Base-by-base conservation (phyloP, 148 eudicot genomes). In the Vaccinium darrowii region DNA sequence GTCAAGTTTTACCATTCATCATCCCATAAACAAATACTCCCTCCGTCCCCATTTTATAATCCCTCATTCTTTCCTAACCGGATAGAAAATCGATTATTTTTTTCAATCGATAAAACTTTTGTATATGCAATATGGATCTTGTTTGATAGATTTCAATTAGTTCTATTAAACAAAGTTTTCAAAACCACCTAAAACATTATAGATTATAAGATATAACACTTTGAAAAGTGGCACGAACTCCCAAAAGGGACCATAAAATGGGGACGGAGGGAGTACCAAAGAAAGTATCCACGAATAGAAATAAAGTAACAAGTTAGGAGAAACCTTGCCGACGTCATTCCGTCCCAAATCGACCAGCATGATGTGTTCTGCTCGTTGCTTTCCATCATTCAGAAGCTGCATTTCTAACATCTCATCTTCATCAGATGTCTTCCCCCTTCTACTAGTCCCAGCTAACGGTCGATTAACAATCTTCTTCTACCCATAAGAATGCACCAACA, bases 251-350 rank as follows among this genome's bases (percentile, higher is more conserved):
- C 39, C 0, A 36, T 36, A 36, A 36, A 36, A 36, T 36, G 39
- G 39, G 39, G 39, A 36, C 3, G 39, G 39, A 36, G 39, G 39
- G 39, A 36, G 39, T 53, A 39, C 60, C 56, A 21, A 43, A 19
- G 54, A 78, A 49, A 51, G 30, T 78, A 39, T 78, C 43, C 39
- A 78, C 21, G 25, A 79, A 27, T 25, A 39, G 16, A 7, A 79
- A 79, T 15, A 8, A 30, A 14, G 51, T 63, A 30, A 71, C 0
- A 54, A 58, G n/a, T 52, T 72, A 21, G 81, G 18, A 53, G 51
- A 57, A 81, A 90, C 93, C 93, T 91, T 91, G 82, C 93, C 92
- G 52, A 91, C 92, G 33, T 91, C 93, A 86, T 91, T 90, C 78
- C 91, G 71, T 30, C 89, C 93, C 80, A 91, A 85, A 86, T 91